Percentiles rank a stretch among this genome's conserved stretches.
These are phyloP conservation scores for Naganishia vaughanmartiniae DNA, from an alignment of 768 basidiomycete species.

Conservation along the genomic window DNA sequence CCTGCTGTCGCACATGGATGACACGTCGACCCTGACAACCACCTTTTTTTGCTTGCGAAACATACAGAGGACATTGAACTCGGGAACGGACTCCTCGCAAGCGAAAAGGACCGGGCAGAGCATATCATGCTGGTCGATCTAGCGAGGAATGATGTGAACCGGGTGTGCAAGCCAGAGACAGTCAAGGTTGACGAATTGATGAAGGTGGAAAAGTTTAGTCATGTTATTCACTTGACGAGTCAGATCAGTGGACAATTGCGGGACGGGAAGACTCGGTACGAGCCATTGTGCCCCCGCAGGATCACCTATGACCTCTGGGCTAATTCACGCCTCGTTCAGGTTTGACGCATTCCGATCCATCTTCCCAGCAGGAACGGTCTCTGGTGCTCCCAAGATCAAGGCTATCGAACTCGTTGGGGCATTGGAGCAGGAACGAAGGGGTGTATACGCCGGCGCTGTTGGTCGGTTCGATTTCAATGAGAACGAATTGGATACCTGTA, in stretches of 20 bases:
- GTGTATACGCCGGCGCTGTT: constrained; percentile 94
- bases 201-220: constrained; percentile 90
- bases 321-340: constrained; percentile 53
- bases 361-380: constrained; percentile 97
- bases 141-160: constrained; percentile 96
- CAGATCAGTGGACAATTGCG: constrained; percentile 86
- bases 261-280: constrained; percentile 75
- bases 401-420: constrained; percentile 88
- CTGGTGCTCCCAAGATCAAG: constrained; percentile 97
- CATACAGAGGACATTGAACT: constrained; percentile 88
- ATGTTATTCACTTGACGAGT: constrained; percentile 95
- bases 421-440: constrained; percentile 82
- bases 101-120: constrained; percentile 93
- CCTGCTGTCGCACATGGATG: not conserved
- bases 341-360: constrained; percentile 99
- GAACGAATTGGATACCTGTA: constrained; percentile 96
- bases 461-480: constrained; percentile 87
- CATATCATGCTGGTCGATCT: constrained; percentile 99
- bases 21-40: no score
- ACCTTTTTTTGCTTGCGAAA: no score
- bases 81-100: constrained; percentile 69
- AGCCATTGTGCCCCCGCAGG: not conserved
- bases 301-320: not conserved
- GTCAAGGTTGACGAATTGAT: constrained; percentile 95
- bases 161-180: constrained; percentile 89